Evolutionary conservation across 129 eudicot species (phyloP).

Genomic region (Daucus carota): DH1_v3.0 NC_030387.2:7234001-7234500

Average conservation of each 20-base stretch:
- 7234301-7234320: conserved; percentile 78
- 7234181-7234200: not conserved
- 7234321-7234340: conserved; percentile 92
- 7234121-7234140: not conserved
- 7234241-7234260: conserved; percentile 47
- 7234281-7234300: conserved; percentile 70
- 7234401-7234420: conserved; percentile 90
- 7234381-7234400: conserved; percentile 79
- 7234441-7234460: not conserved
- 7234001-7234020: not conserved
- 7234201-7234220: not conserved
- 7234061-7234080: not conserved
- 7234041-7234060: not conserved
- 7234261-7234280: conserved; percentile 46
- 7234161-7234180: not conserved
- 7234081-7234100: not conserved
- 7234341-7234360: conserved; percentile 84
- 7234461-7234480: not conserved
- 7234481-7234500: no score
- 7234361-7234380: conserved; percentile 91
- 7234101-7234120: not conserved
- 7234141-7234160: not conserved
- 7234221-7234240: conserved; percentile 3
- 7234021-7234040: not conserved
- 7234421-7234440: conserved; percentile 40